phyloP scores from a whole-genome alignment of 768 basidiomycete genomes.

The Lactifluus volemus region DNA sequence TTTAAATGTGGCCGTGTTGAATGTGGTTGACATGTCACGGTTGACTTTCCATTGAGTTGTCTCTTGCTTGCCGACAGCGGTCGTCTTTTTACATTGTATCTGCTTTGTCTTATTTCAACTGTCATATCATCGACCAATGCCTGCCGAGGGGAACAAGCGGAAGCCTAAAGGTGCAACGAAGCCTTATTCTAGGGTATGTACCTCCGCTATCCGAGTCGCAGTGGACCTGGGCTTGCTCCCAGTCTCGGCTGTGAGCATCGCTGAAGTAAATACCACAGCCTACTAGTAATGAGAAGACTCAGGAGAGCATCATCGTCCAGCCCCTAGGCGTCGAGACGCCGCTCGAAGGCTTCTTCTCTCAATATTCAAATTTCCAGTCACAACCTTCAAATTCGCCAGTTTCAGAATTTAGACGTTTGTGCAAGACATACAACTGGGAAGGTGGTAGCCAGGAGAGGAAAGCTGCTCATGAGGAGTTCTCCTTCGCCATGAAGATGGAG shows the following conservation, averaged over 20 bases:
- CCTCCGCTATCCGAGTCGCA: too few relatives aligned
- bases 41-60: too few relatives aligned
- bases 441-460: not conserved
- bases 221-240: not conserved
- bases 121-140: not conserved
- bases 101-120: not conserved
- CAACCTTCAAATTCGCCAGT: slow-evolving; percentile 3
- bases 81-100: too few relatives aligned
- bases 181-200: not conserved
- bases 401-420: slow-evolving; percentile 13
- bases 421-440: not conserved
- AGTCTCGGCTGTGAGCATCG: not conserved
- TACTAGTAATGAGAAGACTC: not conserved
- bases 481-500: slow-evolving; percentile 10
- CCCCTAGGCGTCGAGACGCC: not conserved
- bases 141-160: not conserved
- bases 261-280: not conserved
- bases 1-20: too few relatives aligned
- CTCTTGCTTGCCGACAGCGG: too few relatives aligned
- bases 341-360: slow-evolving; percentile 17
- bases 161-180: not conserved
- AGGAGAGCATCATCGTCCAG: not conserved
- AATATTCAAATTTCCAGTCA: slow-evolving; percentile 11
- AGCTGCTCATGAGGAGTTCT: not conserved
- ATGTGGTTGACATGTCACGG: too few relatives aligned